Percentiles rank a stretch among this genome's conserved stretches.
These are phyloP conservation scores for Grosmannia clavigera DNA, from an alignment of 2,329 filamentous ascomycete species.

Conservation along the genomic window DNA sequence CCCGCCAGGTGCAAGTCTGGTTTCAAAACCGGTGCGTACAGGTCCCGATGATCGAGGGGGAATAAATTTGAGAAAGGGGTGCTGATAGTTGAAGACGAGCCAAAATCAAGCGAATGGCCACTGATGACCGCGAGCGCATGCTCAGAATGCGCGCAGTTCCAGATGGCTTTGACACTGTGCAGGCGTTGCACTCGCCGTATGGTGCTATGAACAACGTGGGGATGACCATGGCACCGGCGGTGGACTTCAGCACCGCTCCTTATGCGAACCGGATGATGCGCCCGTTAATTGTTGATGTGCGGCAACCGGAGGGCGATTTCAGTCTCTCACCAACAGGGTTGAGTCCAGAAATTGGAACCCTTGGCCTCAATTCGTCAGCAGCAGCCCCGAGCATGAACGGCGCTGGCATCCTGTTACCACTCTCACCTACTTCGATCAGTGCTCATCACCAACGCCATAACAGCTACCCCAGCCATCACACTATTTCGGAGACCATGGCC, in stretches of 20 bases:
- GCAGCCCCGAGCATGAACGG: constrained; percentile 29
- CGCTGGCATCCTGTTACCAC: constrained; percentile 44
- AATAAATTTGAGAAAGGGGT: neutral
- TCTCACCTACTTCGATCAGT: constrained; percentile 36
- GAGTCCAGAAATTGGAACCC: constrained; percentile 53
- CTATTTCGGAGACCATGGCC: neutral
- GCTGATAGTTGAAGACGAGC: constrained; percentile 37
- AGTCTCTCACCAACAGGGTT: constrained; percentile 50
- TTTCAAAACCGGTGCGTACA: constrained; percentile 78
- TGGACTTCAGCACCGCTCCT: constrained; percentile 33
- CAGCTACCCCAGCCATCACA: constrained; percentile 29
- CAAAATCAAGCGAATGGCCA: constrained; percentile 59
- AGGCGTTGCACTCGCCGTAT: constrained; percentile 55
- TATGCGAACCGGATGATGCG: constrained; percentile 52
- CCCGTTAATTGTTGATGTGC: constrained; percentile 56
- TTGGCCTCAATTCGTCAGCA: constrained; percentile 46
- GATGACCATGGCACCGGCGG: constrained; percentile 33
- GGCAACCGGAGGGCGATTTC: constrained; percentile 50
- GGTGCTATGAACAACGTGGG: constrained; percentile 45
- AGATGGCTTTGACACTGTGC: constrained; percentile 58
- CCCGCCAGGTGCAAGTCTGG: constrained; percentile 93
- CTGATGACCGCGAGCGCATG: constrained; percentile 58
- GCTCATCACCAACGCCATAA: constrained; percentile 34
- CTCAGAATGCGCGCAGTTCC: constrained; percentile 61
- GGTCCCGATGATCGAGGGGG: neutral